Base-by-base conservation (phyloP, 805 yeast species). In the Ogataea siamensis region DNA sequence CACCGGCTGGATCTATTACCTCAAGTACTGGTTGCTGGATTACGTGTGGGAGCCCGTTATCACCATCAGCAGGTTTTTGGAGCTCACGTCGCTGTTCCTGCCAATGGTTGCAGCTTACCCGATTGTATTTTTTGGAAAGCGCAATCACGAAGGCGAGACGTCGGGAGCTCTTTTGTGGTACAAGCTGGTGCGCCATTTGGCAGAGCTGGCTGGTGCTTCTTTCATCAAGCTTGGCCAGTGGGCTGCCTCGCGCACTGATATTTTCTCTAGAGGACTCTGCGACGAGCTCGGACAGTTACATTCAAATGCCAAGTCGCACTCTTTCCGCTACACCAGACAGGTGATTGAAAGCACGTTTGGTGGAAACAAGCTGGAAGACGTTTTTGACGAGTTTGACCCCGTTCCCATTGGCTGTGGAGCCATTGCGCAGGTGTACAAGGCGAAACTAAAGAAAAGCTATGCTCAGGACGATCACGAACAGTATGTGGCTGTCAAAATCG, bases 211-310 rank as follows among this genome's bases (percentile, higher is more conserved):
- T 0, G 99, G 99, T 1, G 95, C 98, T 3, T 83, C 96, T 3
- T 93, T 84, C 57, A 80, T 84, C 40, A 84, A 87, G 60, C 72
- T 93, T 40, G 99, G 98, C 3, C 99, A 93, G 66, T 93, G 99
- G 99, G 99, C 99, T 0, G 97, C 97, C 2, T 84, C 96, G 8
- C 75, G 99, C 60, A 86, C 95, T 0, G 99, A 93, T 62, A 83
- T 93, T 22, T 91, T 93, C 63, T 83, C 96, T 3, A 67, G 64
- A 32, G 85, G 74, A 27, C 63, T 91, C 60, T 91, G 98, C 58
- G 74, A 76, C 15, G 88, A 85, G 54, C 64, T 93, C 50, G 76
- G 86, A 7, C 64, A 73, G 16, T 64, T 93, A 39, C 99, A 93
- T 60, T 85, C 96, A 5, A 77, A 87, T 55, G 91, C 88, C 7